Percentiles rank a stretch among this genome's conserved stretches.
Evolutionary conservation across 768 basidiomycete genomes (phyloP).

Genomic region (Lactarius evosmus): DNA sequence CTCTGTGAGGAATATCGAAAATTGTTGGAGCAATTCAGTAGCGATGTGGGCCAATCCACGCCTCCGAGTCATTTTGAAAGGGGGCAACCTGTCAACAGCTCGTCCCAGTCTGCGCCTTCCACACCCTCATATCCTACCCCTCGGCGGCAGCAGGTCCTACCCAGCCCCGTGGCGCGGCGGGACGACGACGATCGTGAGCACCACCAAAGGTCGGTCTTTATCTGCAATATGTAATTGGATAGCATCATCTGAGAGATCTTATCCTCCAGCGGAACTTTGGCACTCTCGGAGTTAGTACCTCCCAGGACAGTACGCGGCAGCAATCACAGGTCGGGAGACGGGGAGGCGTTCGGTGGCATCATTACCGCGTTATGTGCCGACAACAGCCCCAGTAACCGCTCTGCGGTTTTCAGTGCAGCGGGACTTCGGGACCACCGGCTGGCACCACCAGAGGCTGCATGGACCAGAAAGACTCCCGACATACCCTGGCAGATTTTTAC

Average conservation of each 20-base stretch:
- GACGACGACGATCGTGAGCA: too few species aligned
- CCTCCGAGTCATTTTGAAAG: not conserved
- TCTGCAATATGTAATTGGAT: too few species aligned
- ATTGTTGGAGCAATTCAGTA: not conserved
- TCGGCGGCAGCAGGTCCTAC: too few species aligned
- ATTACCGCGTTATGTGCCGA: not conserved
- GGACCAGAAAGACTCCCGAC: not conserved
- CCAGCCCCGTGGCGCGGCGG: too few species aligned
- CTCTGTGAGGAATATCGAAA: slow-evolving; percentile 1
- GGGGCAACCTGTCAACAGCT: too few species aligned
- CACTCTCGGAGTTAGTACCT: too few species aligned
- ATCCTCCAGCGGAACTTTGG: too few species aligned
- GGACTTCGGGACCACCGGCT: not conserved
- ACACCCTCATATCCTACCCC: too few species aligned
- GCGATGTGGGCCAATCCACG: not conserved
- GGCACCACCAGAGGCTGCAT: not conserved
- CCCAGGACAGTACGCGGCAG: too few species aligned
- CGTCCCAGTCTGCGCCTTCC: too few species aligned
- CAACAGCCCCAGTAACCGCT: not conserved
- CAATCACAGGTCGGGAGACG: not conserved
- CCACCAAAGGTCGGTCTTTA: too few species aligned
- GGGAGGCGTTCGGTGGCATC: not conserved
- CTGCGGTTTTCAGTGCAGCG: not conserved
- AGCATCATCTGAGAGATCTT: too few species aligned
- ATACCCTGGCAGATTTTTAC: not conserved